Conservation (phyloP, 306 rosid species). For the Dryas alaskensis region DNA sequence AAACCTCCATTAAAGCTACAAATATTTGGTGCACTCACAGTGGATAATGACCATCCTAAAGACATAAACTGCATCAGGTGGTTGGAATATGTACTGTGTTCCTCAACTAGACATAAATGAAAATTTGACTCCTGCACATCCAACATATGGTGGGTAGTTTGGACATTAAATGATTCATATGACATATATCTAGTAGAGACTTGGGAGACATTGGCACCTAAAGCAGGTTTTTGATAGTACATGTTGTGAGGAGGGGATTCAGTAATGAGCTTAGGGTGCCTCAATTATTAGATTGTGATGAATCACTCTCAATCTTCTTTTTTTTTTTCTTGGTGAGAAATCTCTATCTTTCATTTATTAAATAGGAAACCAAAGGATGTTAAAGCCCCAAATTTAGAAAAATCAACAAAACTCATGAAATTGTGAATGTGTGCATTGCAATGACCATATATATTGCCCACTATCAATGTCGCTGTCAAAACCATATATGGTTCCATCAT, state of each 20-base stretch:
- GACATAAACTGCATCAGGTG: background rate
- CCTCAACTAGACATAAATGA: background rate
- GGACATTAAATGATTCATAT: conserved; percentile 5
- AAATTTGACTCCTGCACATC: conserved; percentile 15
- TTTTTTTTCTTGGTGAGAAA: too few species aligned
- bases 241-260: conserved; percentile 11
- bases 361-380: too few species aligned
- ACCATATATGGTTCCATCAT: too few species aligned
- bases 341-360: background rate
- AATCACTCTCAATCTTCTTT: background rate
- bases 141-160: conserved; percentile 13
- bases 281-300: background rate
- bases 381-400: too few species aligned
- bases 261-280: background rate
- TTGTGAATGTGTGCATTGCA: too few species aligned
- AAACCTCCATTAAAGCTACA: background rate
- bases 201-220: background rate
- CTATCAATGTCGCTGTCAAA: too few species aligned
- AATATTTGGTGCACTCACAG: background rate
- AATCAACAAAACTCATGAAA: too few species aligned
- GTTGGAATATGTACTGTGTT: background rate
- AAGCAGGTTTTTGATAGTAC: background rate
- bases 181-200: background rate
- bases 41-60: background rate
- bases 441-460: too few species aligned